Evolutionary conservation across 2,329 filamentous ascomycete genomes (phyloP).

Genomic region (Talaromyces sp.): DNA sequence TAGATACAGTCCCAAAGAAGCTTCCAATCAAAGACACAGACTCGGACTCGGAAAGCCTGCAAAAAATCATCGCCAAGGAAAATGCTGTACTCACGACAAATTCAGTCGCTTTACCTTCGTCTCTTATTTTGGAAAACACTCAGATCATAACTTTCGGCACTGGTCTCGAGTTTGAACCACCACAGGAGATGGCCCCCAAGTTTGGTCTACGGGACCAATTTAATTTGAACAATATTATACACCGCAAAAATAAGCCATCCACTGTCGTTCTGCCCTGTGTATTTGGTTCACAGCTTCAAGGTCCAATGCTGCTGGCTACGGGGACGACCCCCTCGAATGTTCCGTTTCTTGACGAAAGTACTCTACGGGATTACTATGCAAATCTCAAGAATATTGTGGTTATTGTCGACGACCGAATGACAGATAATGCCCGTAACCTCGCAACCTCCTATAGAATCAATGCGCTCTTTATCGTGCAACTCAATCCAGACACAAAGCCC

Average conservation of each 20-base stretch:
- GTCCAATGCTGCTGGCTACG: slow-evolving; percentile 5
- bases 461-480: slow-evolving; percentile 19
- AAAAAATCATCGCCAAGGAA: neutral
- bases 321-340: slow-evolving; percentile 3
- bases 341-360: slow-evolving; percentile 1
- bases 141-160: slow-evolving; percentile 3
- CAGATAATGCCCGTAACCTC: slow-evolving; percentile 25
- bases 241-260: neutral
- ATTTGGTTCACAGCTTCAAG: slow-evolving; percentile 7
- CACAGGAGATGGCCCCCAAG: neutral
- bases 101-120: neutral
- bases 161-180: neutral
- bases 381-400: slow-evolving; percentile 13
- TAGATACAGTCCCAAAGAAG: neutral
- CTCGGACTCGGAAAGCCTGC: neutral
- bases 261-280: slow-evolving; percentile 6
- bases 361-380: slow-evolving; percentile 3
- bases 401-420: slow-evolving; percentile 26
- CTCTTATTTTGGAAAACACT: neutral
- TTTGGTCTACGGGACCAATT: neutral
- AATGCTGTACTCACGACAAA: neutral
- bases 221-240: neutral
- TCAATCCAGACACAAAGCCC: slow-evolving; percentile 1
- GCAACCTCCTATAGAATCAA: slow-evolving; percentile 21
- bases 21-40: neutral